Evolutionary conservation across 108 stramenopile species (phyloP), one percentile per base, ranked within the genome.

Genomic region (Cyclotella cryptica): DNA sequence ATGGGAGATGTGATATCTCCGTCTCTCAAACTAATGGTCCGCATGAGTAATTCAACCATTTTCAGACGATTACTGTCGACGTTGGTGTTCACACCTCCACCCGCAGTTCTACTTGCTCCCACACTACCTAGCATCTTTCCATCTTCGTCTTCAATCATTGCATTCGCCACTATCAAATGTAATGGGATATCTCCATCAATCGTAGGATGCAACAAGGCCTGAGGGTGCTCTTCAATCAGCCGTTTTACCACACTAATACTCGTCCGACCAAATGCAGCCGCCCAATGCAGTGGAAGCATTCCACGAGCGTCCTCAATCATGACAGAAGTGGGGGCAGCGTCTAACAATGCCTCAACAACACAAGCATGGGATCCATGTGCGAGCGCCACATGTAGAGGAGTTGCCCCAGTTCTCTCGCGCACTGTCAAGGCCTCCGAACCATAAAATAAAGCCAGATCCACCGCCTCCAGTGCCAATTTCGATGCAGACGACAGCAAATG

Each of bases 151-250:
- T 71, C 35, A 79, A 75, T 76, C 59, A 52, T 46, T 24, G 71
- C 45, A 68, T 87, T 72, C 53, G 70, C 64, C 41, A 88, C 73
- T 8, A 81, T 66, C 47, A 88, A 62, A 85, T 91, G 90, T 35
- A 91, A 71, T 0, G 90, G 90, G 21, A 88, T 88, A 69, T 91
- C 88, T 13, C 90, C 90, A 39, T 81, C 61, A 19, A 55, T 73
- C 21, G 78, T 77, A 39, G 61, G 78, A 19, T 41, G 26, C 18
- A 69, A 26, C 15, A 91, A 24, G 41, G 69, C 80, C 54, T 80
- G 71, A 11, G 82, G 82, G 54, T 78, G 66, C 18, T 69, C 68
- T 12, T 75, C 67, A 22, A 91, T 52, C 69, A 88, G 46, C 12
- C 75, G 75, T 45, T 85, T 77, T 28, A 83, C 76, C 3, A 64